Conservation (phyloP, 2,329 filamentous ascomycete genomes). For the Metarhizium sp. region DNA sequence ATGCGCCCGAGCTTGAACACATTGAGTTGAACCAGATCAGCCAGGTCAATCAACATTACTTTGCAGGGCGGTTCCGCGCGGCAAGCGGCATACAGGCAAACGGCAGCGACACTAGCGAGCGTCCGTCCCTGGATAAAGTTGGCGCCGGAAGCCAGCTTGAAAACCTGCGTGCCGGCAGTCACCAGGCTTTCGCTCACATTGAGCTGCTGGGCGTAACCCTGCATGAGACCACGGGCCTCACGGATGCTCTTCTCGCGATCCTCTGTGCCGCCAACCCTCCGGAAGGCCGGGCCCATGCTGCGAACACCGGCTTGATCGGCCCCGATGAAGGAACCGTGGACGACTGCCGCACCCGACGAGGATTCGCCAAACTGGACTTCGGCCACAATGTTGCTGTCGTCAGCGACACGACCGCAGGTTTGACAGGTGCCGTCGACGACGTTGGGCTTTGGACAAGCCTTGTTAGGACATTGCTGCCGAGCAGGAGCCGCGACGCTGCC, state of each 20-base stretch:
- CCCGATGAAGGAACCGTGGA: slow-evolving; percentile 81
- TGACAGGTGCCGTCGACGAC: slow-evolving; percentile 64
- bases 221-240: slow-evolving; percentile 48
- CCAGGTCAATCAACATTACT: slow-evolving; percentile 91
- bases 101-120: slow-evolving; percentile 76
- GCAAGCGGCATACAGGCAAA: slow-evolving; percentile 83
- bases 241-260: slow-evolving; percentile 52
- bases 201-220: slow-evolving; percentile 52
- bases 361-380: slow-evolving; percentile 90
- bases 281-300: slow-evolving; percentile 52
- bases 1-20: slow-evolving; percentile 87
- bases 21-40: slow-evolving; percentile 73
- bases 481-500: slow-evolving; percentile 23
- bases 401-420: slow-evolving; percentile 75
- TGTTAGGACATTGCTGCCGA: slow-evolving; percentile 45
- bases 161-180: slow-evolving; percentile 60
- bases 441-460: slow-evolving; percentile 49
- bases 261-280: slow-evolving; percentile 47
- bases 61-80: slow-evolving; percentile 70
- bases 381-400: slow-evolving; percentile 81
- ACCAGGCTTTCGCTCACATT: slow-evolving; percentile 52
- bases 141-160: slow-evolving; percentile 63
- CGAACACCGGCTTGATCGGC: slow-evolving; percentile 77
- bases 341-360: slow-evolving; percentile 73
- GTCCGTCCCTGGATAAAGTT: slow-evolving; percentile 83